Evolutionary conservation across 495 filamentous ascomycete genomes (phyloP), one percentile per base, ranked within the genome.

Genomic region (Penicillium maclennaniae): DNA sequence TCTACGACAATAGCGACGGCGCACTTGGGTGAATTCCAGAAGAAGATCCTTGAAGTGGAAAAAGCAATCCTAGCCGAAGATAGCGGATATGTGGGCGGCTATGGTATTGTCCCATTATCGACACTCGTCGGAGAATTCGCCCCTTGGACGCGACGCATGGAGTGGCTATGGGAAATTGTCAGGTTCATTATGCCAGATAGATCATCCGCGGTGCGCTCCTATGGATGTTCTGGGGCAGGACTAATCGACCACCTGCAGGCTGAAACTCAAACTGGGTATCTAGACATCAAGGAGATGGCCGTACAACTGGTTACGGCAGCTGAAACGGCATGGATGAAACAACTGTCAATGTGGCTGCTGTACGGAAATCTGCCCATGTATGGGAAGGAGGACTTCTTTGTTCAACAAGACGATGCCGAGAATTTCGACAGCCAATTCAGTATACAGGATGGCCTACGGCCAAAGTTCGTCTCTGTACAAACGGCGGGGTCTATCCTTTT

Each of bases 41-140:
- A 79, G 28, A 90, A 87, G 65, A 85, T 98, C 7, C 71, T 96
- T 1, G 82, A 88, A 34, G 91, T 97, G 3, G 93, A 98, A 69
- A 79, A 78, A 46, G 77, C 76, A 7, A 86, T 98, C 38, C 73
- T 97, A 45, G 72, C 77, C 21, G 81, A 82, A 60, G 88, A 95
- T 67, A 76, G 80, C 34, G 79, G 71, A 17, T 80, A 87, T 58
- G 91, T 96, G 3, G 92, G 91, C 38, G 91, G 87, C 3, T 96
- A 96, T 59, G 84, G 91, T 44, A 93, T 96, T 54, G 93, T 97
- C 15, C 92, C 93, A 1, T 70, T 98, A 38, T 92, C 93, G 10
- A 86, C 83, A 6, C 77, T 98, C 8, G 85, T 96, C 6, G 79
- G 78, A 8, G 85, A 92, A 65, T 96, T 98, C 55, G 80, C 86